Conservation (phyloP, 1,139 yeast species). For the Ogataea hybrid region DNA sequence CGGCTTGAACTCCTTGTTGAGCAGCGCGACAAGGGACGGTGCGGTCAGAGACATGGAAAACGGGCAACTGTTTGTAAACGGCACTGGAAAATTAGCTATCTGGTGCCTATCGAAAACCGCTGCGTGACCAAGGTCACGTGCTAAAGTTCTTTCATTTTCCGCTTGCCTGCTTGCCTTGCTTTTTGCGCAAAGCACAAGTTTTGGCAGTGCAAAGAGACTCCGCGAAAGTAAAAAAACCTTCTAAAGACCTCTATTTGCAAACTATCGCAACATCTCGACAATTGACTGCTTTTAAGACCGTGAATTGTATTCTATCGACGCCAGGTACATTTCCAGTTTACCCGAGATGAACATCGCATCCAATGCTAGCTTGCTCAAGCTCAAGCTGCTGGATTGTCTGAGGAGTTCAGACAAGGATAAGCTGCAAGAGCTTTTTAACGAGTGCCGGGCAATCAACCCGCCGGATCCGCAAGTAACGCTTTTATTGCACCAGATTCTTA, state of each 20-base stretch:
- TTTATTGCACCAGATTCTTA: slow-evolving; percentile 50
- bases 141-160: background rate
- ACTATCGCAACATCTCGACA: background rate
- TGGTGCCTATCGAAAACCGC: too few relatives aligned
- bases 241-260: slow-evolving; percentile 3
- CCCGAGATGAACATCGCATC: slow-evolving; percentile 11
- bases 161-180: too few relatives aligned
- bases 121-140: background rate
- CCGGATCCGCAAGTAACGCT: slow-evolving; percentile 41
- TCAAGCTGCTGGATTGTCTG: slow-evolving; percentile 65
- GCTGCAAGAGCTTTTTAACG: slow-evolving; percentile 31
- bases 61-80: background rate
- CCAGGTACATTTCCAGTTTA: background rate
- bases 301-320: background rate
- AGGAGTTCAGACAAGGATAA: slow-evolving; percentile 52
- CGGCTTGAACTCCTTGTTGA: slow-evolving; percentile 70
- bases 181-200: background rate
- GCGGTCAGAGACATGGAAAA: slow-evolving; percentile 3
- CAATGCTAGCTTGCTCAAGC: slow-evolving; percentile 61
- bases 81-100: background rate
- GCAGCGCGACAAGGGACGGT: slow-evolving; percentile 7
- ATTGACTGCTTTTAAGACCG: background rate
- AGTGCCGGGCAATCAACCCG: slow-evolving; percentile 19
- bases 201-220: slow-evolving; percentile 1
- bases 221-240: background rate